Base-by-base conservation (phyloP, 75 land plant genomes). In the Picea sitchensis region DNA sequence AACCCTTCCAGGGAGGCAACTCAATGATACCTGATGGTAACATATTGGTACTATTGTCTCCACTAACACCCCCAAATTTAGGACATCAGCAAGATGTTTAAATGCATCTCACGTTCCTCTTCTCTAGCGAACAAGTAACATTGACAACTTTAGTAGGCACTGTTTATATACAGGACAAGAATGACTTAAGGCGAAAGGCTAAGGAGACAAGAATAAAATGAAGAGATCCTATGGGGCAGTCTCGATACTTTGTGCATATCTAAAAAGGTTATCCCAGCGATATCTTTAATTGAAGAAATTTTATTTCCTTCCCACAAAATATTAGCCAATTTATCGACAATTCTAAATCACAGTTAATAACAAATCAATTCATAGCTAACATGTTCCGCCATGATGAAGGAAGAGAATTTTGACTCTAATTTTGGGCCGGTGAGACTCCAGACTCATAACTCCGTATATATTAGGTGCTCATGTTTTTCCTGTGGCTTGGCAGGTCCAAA, bases 191-290 rank as follows among this genome's bases (percentile, higher is more conserved):
- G 17, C 17, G 31, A 59, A 11, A 79, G 54, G 14, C 31, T 0
- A 69, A 34, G 80, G 14, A 80, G n/a, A 58, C 58, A 36, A 73
- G 81, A 41, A 83, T 3, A 47, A 82, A 67, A 32, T 63, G 36
- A 34, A 67, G 32, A 77, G 47, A 58, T 4, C n/a, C 32, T 30
- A 61, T 30, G 31, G 77, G 1, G 74, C 20, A n/a, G 23, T 20
- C 2, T 71, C 9, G 8, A 44, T 71, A 32, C 11, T 21, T 71
- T 44, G 74, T 71, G 17, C 71, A 36, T 34, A 34, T 17, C 9
- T 36, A 67, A 14, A 67, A 67, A 36, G 36, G 38, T 18, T 67
- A 67, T 2, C 36, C 20, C 56, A 51, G 56, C n/a, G 17, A 32
- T 15, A 71, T 36, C 5, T 71, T n/a, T 47, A 20, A 71, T 71